Base-by-base conservation (phyloP, 495 filamentous ascomycete genomes). In the Glarea lozoyensis region DNA sequence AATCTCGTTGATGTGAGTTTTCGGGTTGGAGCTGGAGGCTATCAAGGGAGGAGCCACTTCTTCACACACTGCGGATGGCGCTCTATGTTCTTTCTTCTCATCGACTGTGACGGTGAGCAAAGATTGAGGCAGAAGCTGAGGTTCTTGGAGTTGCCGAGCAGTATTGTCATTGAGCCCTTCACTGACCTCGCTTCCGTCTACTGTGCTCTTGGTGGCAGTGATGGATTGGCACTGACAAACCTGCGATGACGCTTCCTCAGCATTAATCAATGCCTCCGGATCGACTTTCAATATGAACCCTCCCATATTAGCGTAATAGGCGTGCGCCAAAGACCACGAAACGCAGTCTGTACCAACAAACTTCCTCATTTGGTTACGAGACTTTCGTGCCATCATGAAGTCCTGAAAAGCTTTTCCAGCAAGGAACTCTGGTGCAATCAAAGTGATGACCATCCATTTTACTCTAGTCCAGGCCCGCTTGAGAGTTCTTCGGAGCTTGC, bases 271-370 rank as follows among this genome's bases (percentile, higher is more conserved):
- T n/a, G 12, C 31, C 21, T 12, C 10, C 32, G 39, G 18, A 20
- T 33, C 29, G 29, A 36, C 48, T 23, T 55, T 35, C 15, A 67
- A 34, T 1, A 58, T 34, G 41, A 67, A 67, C 3, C 62, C 64
- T 15, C 64, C 62, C 60, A 67, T 64, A 35, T 65, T 63, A 12
- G 65, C 64, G 42, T 61, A 62, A 38, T 56, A 61, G 4, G 57
- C 52, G 38, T 68, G 65, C 16, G 53, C 56, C 40, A 59, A 42
- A 9, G 54, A 58, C 64, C 61, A 65, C 5, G 46, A 21, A 10
- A 43, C 33, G 11, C 47, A 32, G 52, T 40, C 54, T 36, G 31
- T 6, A 2, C 29, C 25, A n/a, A 39, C 40, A 3, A 42, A 25
- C 13, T 40, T 7, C 15, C 24, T 13, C 29, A 57, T 22, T 17